Evolutionary conservation across 2,329 filamentous ascomycete genomes (phyloP), one percentile per base, ranked within the genome.

Genomic region (Curvularia sp.): DNA sequence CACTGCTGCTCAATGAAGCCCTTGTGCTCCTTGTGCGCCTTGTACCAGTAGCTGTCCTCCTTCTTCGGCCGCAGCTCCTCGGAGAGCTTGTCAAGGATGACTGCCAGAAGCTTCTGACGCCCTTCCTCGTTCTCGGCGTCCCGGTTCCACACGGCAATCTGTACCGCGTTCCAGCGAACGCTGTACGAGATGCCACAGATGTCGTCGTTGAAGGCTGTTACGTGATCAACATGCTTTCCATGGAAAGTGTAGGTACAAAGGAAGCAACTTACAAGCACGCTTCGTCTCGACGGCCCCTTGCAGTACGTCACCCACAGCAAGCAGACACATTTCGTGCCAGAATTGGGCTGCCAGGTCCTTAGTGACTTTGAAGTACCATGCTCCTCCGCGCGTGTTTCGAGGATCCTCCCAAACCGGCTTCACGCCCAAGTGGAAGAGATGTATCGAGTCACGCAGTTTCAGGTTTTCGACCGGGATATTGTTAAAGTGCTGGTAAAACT

Each of bases 141-240:
- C 62, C 95, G 91, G 80, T 97, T 95, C 94, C 94, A 98, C 72
- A 98, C 86, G 68, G 91, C 90, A 74, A 97, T 89, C 63, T 97
- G 86, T 75, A 94, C 89, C 28, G 89, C 90, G 80, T 93, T 96
- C 84, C 95, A 96, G 70, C 93, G 89, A 57, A 94, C 91, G 1
- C 90, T 93, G 64, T 95, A 87, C 41, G 91, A 92, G 46, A 97
- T 88, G 49, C 94, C 94, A 75, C 93, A 95, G 68, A 98, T 84
- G 67, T 87, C 90, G 74, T 96, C 92, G 75, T 91, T 92, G 71
- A 83, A 82, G 1, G 73, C 75, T 77, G 39, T 23, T 18, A 4
- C 5, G 9, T 30, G 13, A 25, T 55, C n/a, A 58, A 49, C 45
- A 36, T 49, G 10, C 32, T 30, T 28, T 19, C 21, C 3, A 28